Base-by-base conservation (phyloP, 345 rosid species). In the Triadica sebifera region DNA sequence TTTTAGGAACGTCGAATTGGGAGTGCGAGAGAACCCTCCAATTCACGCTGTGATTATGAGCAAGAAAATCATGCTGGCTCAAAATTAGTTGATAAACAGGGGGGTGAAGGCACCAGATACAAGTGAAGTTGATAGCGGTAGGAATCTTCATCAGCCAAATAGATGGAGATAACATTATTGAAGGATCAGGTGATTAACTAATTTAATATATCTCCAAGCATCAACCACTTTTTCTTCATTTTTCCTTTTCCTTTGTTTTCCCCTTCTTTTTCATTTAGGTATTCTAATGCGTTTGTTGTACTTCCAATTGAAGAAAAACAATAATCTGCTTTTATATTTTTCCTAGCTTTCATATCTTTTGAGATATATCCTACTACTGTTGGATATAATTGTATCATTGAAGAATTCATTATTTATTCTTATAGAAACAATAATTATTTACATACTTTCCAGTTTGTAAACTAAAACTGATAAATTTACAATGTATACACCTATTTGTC, bases 1-100 rank as follows among this genome's bases (percentile, higher is more conserved):
- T n/a, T n/a, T 73, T 83, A 89, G 92, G 90, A 83, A 38, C 85
- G 83, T 7, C 84, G 85, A 63, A 70, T 75, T 20, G 79, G 85
- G 63, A 70, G 78, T 17, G 77, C 70, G 7, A 86, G 79, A 80
- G 90, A 85, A 67, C 37, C 86, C 63, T 79, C 84, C 13, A 52
- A 43, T 70, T 77, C 84, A 17, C 72, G 37, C 72, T 74, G 55
- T 71, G 80, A 72, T 6, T 41, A 63, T 51, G 81, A 79, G 49
- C 83, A 71, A 74, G 78, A 38, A 22, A 81, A 66, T 58, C 75
- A 47, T 29, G 67, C 53, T 55, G 78, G 38, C 66, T 73, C 67
- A 58, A 77, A 71, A 73, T 81, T 74, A 71, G 83, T 69, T 38
- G 74, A 80, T 50, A 83, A 73, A 64, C 69, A 53, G 65, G 61